Percentiles rank a stretch among this genome's conserved stretches.
These are phyloP conservation scores for Annona cherimola DNA, from an alignment of 164 flowering plant species.

Conservation along the genomic window DNA sequence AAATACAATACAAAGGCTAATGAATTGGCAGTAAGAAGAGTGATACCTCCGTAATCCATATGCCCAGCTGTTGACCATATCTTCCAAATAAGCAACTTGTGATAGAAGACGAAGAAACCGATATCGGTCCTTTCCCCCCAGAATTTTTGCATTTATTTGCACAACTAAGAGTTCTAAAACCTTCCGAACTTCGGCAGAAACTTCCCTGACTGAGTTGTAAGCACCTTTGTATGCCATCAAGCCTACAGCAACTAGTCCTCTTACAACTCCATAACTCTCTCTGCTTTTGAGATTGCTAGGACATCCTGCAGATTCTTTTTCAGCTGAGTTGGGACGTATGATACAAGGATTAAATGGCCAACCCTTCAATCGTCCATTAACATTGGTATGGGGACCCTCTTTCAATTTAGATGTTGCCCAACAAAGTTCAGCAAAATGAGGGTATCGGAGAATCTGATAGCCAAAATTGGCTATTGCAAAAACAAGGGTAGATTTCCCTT, in stretches of 20 bases:
- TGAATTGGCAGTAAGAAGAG: not conserved
- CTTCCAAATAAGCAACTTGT: constrained; percentile 94
- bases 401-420: constrained; percentile 94
- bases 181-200: constrained; percentile 62
- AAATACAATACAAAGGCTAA: constrained; percentile 9
- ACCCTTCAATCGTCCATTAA: constrained; percentile 81
- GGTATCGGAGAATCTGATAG: constrained; percentile 79
- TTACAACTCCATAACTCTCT: constrained; percentile 52
- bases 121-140: constrained; percentile 65
- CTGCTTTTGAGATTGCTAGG: constrained; percentile 36
- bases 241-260: constrained; percentile 90
- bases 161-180: constrained; percentile 76
- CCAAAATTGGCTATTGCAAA: constrained; percentile 78
- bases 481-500: constrained; percentile 57
- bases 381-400: constrained; percentile 78
- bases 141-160: constrained; percentile 51
- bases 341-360: constrained; percentile 98
- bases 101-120: constrained; percentile 68
- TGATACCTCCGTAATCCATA: constrained; percentile 58
- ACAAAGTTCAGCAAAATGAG: constrained; percentile 97
- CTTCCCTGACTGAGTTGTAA: constrained; percentile 65
- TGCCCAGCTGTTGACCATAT: constrained; percentile 81
- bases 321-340: constrained; percentile 51
- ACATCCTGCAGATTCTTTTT: constrained; percentile 30
- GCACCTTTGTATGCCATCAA: constrained; percentile 80